Evolutionary conservation across 2,329 filamentous ascomycete genomes (phyloP).

Genomic region (Beauveria asiatica): DNA sequence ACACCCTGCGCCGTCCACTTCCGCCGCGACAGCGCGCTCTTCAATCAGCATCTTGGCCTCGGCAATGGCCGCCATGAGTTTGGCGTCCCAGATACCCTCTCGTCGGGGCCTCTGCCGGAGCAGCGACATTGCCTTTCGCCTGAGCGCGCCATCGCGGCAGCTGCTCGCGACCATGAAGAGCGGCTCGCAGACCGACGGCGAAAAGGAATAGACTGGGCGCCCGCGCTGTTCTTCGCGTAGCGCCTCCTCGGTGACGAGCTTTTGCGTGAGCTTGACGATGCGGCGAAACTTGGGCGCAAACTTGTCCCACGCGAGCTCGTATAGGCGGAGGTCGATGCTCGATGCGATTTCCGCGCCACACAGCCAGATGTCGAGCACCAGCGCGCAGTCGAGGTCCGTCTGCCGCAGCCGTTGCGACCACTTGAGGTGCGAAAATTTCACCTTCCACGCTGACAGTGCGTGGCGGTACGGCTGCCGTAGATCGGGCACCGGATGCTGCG

Average conservation of each 20-base stretch:
- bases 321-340: constrained; percentile 2
- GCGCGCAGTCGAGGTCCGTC: constrained; percentile 8
- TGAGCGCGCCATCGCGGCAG: constrained; percentile 1
- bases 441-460: constrained; percentile 8
- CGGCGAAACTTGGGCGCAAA: constrained; percentile 1
- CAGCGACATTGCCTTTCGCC: constrained; percentile 3
- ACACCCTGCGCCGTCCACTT: background rate
- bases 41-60: constrained; percentile 11
- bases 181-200: constrained; percentile 7
- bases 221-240: constrained; percentile 2
- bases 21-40: constrained; percentile 1
- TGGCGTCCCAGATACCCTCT: constrained; percentile 10
- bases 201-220: constrained; percentile 7
- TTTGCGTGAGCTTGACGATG: constrained; percentile 6
- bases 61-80: constrained; percentile 10
- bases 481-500: background rate
- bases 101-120: constrained; percentile 7
- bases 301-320: constrained; percentile 10
- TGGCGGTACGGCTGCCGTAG: constrained; percentile 1
- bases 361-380: constrained; percentile 7
- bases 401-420: constrained; percentile 8
- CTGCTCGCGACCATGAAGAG: constrained; percentile 7
- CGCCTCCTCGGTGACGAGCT: constrained; percentile 1
- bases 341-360: constrained; percentile 8
- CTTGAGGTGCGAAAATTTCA: constrained; percentile 8